Base-by-base conservation (phyloP, 148 eudicot species). In the Camellia granthamiana region DNA sequence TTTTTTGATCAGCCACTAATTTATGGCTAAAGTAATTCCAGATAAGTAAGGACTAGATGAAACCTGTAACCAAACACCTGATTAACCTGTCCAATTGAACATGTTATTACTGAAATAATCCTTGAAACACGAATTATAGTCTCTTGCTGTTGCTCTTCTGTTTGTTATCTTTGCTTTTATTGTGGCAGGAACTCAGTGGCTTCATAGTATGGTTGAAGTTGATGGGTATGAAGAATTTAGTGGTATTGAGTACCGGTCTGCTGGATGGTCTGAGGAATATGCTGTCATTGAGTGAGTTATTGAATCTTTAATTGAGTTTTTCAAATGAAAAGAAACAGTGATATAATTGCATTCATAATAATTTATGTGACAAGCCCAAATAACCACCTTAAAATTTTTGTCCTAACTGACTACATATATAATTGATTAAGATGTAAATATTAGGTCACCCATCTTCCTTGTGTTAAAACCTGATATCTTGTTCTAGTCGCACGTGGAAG, bases 231-330 rank as follows among this genome's bases (percentile, higher is more conserved):
- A 96, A 76, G 99, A 96, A 83, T 96, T 88, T 84, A 89, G 92
- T 80, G 97, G 97, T 47, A 81, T 86, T 46, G 99, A 96, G 77
- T 93, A 93, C 80, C 87, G 98, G 81, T 93, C 99, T 79, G 91
- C 98, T 85, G 99, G 99, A 81, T 96, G 99, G 65, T 79, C 93
- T 0, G 98, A 96, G 91, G 97, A 92, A 85, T 96, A 93, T 85
- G 74, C 83, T 68, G 90, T 96, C 81, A 86, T 93, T 56, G 92
- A 90, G 99, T 96, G 78, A 92, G 95, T 90, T 67, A 72, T 76
- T 81, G 59, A 56, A 8, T 52, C 44, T 23, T 72, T 49, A 1
- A 5, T 16, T 46, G 23, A 15, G 51, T 1, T 52, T 63, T 42
- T 54, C 30, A 23, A 54, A 38, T 49, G 79, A 51, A 49, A 75